Percentiles rank a stretch among this genome's conserved stretches.
Evolutionary conservation across 2,329 filamentous ascomycete species (phyloP).

Genomic region (Paecilomyces sp.): DNA sequence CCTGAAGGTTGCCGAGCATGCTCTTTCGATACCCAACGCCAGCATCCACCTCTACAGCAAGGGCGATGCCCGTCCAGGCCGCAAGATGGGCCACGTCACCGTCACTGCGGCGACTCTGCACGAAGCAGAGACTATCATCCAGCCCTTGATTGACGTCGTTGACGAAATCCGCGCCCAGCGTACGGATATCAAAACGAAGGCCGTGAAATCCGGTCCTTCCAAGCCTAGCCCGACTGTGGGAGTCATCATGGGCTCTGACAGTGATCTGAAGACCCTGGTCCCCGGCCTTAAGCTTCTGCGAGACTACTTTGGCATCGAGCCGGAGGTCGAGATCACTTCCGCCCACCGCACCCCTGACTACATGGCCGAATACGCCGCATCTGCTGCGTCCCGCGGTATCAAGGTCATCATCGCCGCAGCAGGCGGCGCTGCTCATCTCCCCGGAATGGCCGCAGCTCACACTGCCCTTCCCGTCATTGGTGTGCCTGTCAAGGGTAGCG

Average conservation of each 20-base stretch:
- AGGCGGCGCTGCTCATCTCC: slow-evolving; percentile 65
- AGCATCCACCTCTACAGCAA: slow-evolving; percentile 89
- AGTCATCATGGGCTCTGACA: slow-evolving; percentile 45
- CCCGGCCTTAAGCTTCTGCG: slow-evolving; percentile 38
- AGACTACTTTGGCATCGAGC: slow-evolving; percentile 37
- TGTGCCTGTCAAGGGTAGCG: slow-evolving; percentile 67
- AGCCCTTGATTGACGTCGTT: slow-evolving; percentile 64
- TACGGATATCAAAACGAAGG: slow-evolving; percentile 25
- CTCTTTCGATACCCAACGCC: slow-evolving; percentile 52
- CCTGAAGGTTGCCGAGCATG: slow-evolving; percentile 51
- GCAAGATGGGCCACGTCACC: slow-evolving; percentile 95
- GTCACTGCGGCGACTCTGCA: slow-evolving; percentile 62
- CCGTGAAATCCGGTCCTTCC: slow-evolving; percentile 20
- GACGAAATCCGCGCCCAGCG: slow-evolving; percentile 68
- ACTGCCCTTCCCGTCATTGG: slow-evolving; percentile 69
- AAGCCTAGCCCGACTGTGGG: slow-evolving; percentile 33
- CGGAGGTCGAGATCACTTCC: slow-evolving; percentile 40
- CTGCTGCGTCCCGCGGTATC: slow-evolving; percentile 58
- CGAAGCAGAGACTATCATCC: slow-evolving; percentile 60
- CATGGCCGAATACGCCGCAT: slow-evolving; percentile 61
- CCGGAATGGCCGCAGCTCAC: slow-evolving; percentile 67
- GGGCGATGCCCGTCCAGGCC: slow-evolving; percentile 68
- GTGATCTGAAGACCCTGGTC: slow-evolving; percentile 37
- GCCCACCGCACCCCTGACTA: slow-evolving; percentile 62
- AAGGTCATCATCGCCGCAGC: slow-evolving; percentile 70